Percentiles rank a stretch among this genome's conserved stretches.
Evolutionary conservation across 2,329 filamentous ascomycete genomes (phyloP).

Genomic region (Cyclaneusma minus): DNA sequence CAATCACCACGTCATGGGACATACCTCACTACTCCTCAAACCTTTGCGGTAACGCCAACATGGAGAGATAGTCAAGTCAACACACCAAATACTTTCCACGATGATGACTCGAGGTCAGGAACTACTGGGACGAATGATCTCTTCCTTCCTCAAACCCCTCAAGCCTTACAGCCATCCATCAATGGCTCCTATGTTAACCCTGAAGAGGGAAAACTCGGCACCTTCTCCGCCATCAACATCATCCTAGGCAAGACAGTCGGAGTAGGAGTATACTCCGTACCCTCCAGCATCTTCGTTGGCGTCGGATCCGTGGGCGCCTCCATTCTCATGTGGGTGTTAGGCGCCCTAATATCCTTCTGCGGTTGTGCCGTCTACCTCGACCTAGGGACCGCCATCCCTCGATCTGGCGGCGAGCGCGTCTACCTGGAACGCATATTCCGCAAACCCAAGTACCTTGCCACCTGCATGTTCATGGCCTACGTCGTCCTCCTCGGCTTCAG

Average conservation of each 20-base stretch:
- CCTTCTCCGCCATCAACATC: constrained; percentile 21
- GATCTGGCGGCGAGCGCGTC: constrained; percentile 33
- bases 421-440: constrained; percentile 37
- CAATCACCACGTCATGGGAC: constrained; percentile 6
- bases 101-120: constrained; percentile 8
- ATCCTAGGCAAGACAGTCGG: constrained; percentile 24
- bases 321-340: constrained; percentile 37
- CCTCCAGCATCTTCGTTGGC: constrained; percentile 37
- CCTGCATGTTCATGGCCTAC: constrained; percentile 35
- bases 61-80: constrained; percentile 3
- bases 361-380: constrained; percentile 30
- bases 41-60: constrained; percentile 6
- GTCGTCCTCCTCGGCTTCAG: constrained; percentile 33
- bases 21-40: constrained; percentile 12
- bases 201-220: constrained; percentile 20
- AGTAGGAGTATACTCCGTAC: constrained; percentile 35
- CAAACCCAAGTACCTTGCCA: constrained; percentile 33
- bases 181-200: constrained; percentile 12
- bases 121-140: constrained; percentile 8
- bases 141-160: constrained; percentile 9
- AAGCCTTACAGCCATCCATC: constrained; percentile 4
- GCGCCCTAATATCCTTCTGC: constrained; percentile 27
- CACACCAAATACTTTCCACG: constrained; percentile 2
- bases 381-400: constrained; percentile 27
- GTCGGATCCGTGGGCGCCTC: constrained; percentile 38